Evolutionary conservation across 768 basidiomycete species (phyloP).

Genomic region (Tylopilus vinaceipallidus): DNA sequence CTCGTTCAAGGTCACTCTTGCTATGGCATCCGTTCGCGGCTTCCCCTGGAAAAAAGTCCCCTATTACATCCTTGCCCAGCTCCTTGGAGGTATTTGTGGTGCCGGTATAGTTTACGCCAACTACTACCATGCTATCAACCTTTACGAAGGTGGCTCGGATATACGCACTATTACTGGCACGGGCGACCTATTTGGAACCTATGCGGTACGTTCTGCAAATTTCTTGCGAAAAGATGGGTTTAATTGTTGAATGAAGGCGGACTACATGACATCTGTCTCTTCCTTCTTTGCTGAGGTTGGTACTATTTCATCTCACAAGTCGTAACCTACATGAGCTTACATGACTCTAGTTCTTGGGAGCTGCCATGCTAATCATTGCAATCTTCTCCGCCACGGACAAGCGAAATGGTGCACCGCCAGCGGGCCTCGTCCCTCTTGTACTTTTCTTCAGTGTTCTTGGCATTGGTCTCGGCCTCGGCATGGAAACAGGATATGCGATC

Average conservation of each 20-base stretch:
- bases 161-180: constrained; percentile 58
- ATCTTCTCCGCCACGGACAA: constrained; percentile 56
- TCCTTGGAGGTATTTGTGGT: constrained; percentile 59
- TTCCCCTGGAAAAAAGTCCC: constrained; percentile 86
- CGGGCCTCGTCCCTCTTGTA: constrained; percentile 52
- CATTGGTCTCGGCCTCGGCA: constrained; percentile 57
- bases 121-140: constrained; percentile 65
- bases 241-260: constrained; percentile 31
- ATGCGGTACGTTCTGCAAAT: constrained; percentile 42
- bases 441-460: constrained; percentile 58
- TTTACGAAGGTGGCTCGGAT: constrained; percentile 54
- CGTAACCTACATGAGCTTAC: not conserved
- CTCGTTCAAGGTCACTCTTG: constrained; percentile 58
- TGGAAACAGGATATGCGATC: constrained; percentile 64
- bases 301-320: not conserved
- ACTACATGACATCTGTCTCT: constrained; percentile 43
- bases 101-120: constrained; percentile 59
- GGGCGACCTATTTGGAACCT: constrained; percentile 58
- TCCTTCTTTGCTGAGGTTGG: constrained; percentile 46
- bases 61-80: constrained; percentile 58
- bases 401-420: constrained; percentile 45
- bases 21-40: constrained; percentile 62
- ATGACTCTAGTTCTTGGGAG: constrained; percentile 48
- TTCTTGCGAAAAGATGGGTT: not conserved
- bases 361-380: constrained; percentile 52